Percentiles rank a stretch among this genome's conserved stretches.
These are phyloP conservation scores for Kluyveromyces dobzhanskii DNA, from an alignment of 805 yeast species.

Conservation along the genomic window DNA sequence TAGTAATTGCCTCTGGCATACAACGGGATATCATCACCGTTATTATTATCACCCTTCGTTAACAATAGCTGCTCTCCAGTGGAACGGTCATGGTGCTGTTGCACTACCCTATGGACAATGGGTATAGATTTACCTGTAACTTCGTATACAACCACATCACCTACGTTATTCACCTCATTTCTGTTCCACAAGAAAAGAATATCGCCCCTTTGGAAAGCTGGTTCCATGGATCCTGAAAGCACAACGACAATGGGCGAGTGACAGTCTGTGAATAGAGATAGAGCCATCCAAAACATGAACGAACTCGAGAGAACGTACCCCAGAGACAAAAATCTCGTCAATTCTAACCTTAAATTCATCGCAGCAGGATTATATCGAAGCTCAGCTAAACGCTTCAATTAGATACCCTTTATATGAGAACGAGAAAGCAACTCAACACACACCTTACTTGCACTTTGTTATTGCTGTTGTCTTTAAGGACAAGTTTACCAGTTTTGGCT, in stretches of 20 bases:
- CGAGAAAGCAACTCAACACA: no score
- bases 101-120: slow-evolving; percentile 90
- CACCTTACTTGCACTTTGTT: no score
- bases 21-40: slow-evolving; percentile 79
- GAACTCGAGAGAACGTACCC: slow-evolving; percentile 82
- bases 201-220: slow-evolving; percentile 98
- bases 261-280: slow-evolving; percentile 68
- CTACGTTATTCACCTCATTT: slow-evolving; percentile 56
- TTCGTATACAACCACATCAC: slow-evolving; percentile 92
- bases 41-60: slow-evolving; percentile 96
- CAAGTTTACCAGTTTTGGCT: no score
- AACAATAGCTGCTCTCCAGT: slow-evolving; percentile 54
- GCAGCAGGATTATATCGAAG: no score
- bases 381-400: no score
- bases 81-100: slow-evolving; percentile 53
- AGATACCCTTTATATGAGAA: no score
- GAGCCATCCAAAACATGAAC: slow-evolving; percentile 82
- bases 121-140: slow-evolving; percentile 74
- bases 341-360: slow-evolving; percentile 57
- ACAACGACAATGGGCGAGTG: slow-evolving; percentile 95
- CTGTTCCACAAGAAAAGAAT: slow-evolving; percentile 88
- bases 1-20: slow-evolving; percentile 73
- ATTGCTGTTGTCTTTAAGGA: no score
- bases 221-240: slow-evolving; percentile 97
- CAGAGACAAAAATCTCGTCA: slow-evolving; percentile 60